Evolutionary conservation across 2,329 filamentous ascomycete species (phyloP).

Genomic region (Pseudogymnoascus sp.): DNA sequence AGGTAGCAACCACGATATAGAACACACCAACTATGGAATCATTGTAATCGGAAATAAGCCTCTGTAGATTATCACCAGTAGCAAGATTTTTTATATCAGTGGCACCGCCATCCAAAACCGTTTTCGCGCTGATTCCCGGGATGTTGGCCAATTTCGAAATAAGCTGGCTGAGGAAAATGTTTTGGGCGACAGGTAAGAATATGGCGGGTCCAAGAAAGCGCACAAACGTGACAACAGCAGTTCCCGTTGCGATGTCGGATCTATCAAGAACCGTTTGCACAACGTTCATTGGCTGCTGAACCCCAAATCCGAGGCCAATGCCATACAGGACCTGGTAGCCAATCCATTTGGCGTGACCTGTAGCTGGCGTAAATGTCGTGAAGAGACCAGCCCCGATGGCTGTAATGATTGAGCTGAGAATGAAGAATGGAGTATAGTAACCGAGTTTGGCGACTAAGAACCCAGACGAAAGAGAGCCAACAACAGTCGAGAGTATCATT

Average conservation of each 20-base stretch:
- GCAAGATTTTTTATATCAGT: conserved; percentile 13
- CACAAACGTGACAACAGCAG: conserved; percentile 49
- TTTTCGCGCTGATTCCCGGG: conserved; percentile 9
- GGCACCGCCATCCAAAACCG: conserved; percentile 11
- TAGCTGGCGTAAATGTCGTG: conserved; percentile 29
- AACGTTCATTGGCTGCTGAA: conserved; percentile 20
- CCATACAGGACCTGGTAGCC: conserved; percentile 18
- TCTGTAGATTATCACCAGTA: conserved; percentile 14
- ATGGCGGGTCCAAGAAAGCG: conserved; percentile 58
- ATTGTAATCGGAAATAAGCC: conserved; percentile 19
- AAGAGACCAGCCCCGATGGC: conserved; percentile 33
- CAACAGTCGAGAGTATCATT: conserved; percentile 24
- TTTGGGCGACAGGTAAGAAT: conserved; percentile 55
- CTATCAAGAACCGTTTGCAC: conserved; percentile 44
- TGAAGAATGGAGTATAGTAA: conserved; percentile 23
- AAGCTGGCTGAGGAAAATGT: conserved; percentile 41
- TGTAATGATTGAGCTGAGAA: conserved; percentile 19
- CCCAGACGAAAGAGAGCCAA: conserved; percentile 25
- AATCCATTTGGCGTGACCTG: conserved; percentile 30
- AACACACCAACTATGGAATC: conserved; percentile 17
- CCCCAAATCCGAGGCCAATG: conserved; percentile 13
- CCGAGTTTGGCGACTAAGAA: conserved; percentile 25
- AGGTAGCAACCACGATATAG: conserved; percentile 16
- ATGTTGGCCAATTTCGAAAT: conserved; percentile 12
- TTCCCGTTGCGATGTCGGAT: conserved; percentile 41